phyloP scores from a whole-genome alignment of 2,329 filamentous ascomycete species.

The Teratosphaeria pseudoeucalypti region DNA sequence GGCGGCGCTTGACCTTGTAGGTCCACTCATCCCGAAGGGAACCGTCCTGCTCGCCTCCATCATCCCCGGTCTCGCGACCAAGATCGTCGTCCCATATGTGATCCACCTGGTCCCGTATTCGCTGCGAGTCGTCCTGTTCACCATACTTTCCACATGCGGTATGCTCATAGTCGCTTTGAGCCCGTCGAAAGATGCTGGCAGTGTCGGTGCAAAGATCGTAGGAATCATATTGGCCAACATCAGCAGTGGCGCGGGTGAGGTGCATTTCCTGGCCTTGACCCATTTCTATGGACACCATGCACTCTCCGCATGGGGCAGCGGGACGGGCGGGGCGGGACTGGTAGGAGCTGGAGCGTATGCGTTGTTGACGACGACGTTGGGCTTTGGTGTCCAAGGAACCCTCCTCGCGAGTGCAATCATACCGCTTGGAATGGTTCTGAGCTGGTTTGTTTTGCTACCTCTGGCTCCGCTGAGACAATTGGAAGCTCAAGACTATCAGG shows the following conservation, averaged over 20 bases:
- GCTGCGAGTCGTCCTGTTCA: constrained; percentile 63
- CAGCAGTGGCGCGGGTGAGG: constrained; percentile 75
- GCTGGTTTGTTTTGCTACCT: constrained; percentile 77
- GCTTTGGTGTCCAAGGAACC: constrained; percentile 62
- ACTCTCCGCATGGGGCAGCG: constrained; percentile 66
- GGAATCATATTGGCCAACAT: constrained; percentile 80
- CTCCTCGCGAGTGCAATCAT: constrained; percentile 69
- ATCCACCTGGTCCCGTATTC: constrained; percentile 80
- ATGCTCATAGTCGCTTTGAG: constrained; percentile 86
- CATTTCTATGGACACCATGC: constrained; percentile 87
- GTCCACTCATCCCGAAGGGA: constrained; percentile 74
- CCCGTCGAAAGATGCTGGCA: constrained; percentile 38
- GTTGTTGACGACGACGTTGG: constrained; percentile 68
- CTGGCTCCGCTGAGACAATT: constrained; percentile 50
- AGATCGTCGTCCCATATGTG: constrained; percentile 84
- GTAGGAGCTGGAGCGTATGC: constrained; percentile 84
- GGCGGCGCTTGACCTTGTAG: constrained; percentile 88
- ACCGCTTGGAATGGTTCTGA: constrained; percentile 70
- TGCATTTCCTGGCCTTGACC: constrained; percentile 82
- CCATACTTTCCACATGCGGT: constrained; percentile 63
- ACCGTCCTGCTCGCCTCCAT: constrained; percentile 90
- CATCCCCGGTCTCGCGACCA: constrained; percentile 76
- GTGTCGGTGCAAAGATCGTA: constrained; percentile 63
- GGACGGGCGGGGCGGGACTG: constrained; percentile 65
- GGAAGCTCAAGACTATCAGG: constrained; percentile 33